phyloP scores from a whole-genome alignment of 768 basidiomycete species.

The Calvatia gigantea region DNA sequence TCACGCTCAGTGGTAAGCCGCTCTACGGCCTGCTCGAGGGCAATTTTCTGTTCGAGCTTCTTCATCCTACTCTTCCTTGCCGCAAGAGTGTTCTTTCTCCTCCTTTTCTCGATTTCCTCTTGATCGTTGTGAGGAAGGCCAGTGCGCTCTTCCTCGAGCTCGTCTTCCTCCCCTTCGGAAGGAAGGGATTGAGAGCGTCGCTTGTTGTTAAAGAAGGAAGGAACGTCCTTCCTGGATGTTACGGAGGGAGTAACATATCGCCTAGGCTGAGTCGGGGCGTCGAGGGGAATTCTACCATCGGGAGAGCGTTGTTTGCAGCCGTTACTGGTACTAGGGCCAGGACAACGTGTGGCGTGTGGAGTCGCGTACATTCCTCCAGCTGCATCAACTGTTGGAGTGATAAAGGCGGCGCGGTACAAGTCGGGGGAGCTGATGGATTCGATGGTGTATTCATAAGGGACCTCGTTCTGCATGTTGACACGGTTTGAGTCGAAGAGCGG shows the following conservation, averaged over 20 bases:
- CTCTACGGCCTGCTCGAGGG: constrained; percentile 57
- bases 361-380: constrained; percentile 9
- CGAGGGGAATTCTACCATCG: constrained; percentile 58
- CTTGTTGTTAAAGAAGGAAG: constrained; percentile 68
- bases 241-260: constrained; percentile 69
- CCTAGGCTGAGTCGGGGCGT: constrained; percentile 79
- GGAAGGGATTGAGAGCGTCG: constrained; percentile 30
- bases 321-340: constrained; percentile 17
- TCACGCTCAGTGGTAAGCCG: constrained; percentile 55
- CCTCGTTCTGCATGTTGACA: constrained; percentile 22
- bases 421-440: constrained; percentile 13
- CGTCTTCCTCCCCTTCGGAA: constrained; percentile 53
- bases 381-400: constrained; percentile 11
- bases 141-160: constrained; percentile 37
- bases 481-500: not conserved
- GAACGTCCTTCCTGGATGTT: constrained; percentile 78
- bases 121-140: constrained; percentile 43
- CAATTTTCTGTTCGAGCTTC: constrained; percentile 65
- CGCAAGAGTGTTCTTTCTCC: constrained; percentile 81
- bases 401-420: constrained; percentile 12
- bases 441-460: constrained; percentile 20
- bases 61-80: constrained; percentile 77
- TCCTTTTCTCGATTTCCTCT: constrained; percentile 74
- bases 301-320: constrained; percentile 60
- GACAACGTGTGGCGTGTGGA: not conserved